Evolutionary conservation across 495 filamentous ascomycete species (phyloP).

Genomic region (Stereocaulon alpinum): DNA sequence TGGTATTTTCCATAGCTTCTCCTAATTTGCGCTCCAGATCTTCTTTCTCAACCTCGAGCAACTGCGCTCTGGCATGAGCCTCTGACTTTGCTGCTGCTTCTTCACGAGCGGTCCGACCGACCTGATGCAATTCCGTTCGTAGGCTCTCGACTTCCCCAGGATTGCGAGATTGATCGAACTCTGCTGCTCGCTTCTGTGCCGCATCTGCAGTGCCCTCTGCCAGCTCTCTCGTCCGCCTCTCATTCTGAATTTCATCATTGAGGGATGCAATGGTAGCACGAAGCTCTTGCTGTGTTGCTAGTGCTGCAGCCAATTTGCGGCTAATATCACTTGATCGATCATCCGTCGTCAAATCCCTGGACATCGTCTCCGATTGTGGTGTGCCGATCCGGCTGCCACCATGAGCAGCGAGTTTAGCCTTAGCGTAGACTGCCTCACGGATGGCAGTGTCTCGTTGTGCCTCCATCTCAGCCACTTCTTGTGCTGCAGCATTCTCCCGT

Average conservation of each 20-base stretch:
- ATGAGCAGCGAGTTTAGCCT: constrained; percentile 81
- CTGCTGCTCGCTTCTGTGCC: constrained; percentile 68
- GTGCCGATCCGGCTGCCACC: constrained; percentile 60
- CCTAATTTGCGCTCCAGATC: constrained; percentile 63
- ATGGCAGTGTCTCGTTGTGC: constrained; percentile 87
- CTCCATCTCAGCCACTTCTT: constrained; percentile 84
- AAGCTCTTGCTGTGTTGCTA: constrained; percentile 68
- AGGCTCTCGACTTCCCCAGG: constrained; percentile 74
- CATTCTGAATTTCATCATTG: constrained; percentile 61
- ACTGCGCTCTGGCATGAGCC: constrained; percentile 57
- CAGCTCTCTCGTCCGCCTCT: constrained; percentile 66
- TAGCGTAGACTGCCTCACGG: constrained; percentile 86
- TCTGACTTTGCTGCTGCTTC: constrained; percentile 66
- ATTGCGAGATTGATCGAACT: constrained; percentile 77
- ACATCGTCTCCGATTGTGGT: constrained; percentile 52
- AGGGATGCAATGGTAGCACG: constrained; percentile 57
- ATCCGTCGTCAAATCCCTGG: constrained; percentile 44
- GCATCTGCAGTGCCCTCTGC: constrained; percentile 82
- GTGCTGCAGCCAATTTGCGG: constrained; percentile 67
- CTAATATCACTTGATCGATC: constrained; percentile 70
- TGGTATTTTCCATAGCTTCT: constrained; percentile 53
- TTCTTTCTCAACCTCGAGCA: constrained; percentile 73
- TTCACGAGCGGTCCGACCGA: constrained; percentile 63
- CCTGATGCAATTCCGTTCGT: constrained; percentile 70
- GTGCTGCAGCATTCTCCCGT: constrained; percentile 73